Percentiles rank a stretch among this genome's conserved stretches.
phyloP scores from a whole-genome alignment of 1,284 basidiomycete genomes.

The Pterulicium gracile region DNA sequence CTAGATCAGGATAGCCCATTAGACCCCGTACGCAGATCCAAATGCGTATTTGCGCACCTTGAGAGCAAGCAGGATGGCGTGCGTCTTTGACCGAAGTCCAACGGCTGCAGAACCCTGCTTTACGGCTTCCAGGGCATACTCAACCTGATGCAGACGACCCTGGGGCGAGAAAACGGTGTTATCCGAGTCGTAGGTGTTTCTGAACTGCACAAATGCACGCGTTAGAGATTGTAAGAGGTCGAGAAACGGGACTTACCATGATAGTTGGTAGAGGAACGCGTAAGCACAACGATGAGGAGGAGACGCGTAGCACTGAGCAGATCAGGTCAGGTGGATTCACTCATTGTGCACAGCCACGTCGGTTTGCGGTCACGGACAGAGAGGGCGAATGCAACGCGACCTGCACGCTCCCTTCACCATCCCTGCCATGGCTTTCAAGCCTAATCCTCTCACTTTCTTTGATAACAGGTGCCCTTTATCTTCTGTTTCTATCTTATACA shows the following conservation, averaged over 20 bases:
- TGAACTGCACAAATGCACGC: conserved; percentile 45
- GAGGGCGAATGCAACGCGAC: not conserved
- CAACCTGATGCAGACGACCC: conserved; percentile 89
- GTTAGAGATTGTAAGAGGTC: not conserved
- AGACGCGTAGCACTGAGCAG: not conserved
- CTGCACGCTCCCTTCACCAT: conserved; percentile 2
- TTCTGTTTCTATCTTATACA: not conserved
- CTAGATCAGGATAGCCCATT: too few relatives aligned
- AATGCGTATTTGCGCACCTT: conserved; percentile 75
- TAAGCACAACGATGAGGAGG: not conserved
- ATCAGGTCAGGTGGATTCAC: too few relatives aligned
- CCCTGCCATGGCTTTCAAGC: conserved; percentile 8
- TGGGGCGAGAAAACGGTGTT: conserved; percentile 95
- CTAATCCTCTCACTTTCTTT: conserved; percentile 2
- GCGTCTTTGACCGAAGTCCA: conserved; percentile 90
- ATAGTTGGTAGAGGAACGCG: not conserved
- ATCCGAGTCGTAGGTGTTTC: conserved; percentile 93
- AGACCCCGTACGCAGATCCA: too few relatives aligned
- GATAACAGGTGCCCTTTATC: not conserved
- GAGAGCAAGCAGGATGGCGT: conserved; percentile 87
- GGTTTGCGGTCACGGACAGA: conserved; percentile 1
- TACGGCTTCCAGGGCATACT: conserved; percentile 98
- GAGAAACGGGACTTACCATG: not conserved
- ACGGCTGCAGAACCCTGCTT: conserved; percentile 99
- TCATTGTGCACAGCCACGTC: conserved; percentile 1